Conservation (phyloP, 352 stramenopile species). For the Pythium brachiatum region DNA sequence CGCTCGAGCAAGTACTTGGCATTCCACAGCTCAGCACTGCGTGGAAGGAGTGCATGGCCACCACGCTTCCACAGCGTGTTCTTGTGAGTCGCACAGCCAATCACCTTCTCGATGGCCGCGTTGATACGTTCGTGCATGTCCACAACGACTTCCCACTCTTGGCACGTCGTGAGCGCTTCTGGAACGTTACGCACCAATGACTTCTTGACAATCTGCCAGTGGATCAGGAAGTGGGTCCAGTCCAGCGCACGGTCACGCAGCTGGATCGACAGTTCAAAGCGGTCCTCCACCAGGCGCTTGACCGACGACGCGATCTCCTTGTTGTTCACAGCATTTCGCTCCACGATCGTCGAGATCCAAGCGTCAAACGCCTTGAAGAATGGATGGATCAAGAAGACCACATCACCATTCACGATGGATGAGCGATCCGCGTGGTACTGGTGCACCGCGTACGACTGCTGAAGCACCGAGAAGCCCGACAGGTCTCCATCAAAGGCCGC, state of each 20-base stretch:
- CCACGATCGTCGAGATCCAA: slow-evolving; percentile 14
- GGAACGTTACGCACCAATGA: slow-evolving; percentile 30
- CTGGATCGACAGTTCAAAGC: slow-evolving; percentile 81
- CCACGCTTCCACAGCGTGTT: slow-evolving; percentile 93
- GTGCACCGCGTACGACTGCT: slow-evolving; percentile 84
- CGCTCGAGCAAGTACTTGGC: slow-evolving; percentile 66
- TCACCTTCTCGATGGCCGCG: slow-evolving; percentile 62
- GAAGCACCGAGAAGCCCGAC: slow-evolving; percentile 55
- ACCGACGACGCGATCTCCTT: slow-evolving; percentile 25
- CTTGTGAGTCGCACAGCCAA: slow-evolving; percentile 63
- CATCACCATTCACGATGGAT: slow-evolving; percentile 58
- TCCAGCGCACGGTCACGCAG: slow-evolving; percentile 51
- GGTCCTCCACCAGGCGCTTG: slow-evolving; percentile 48
- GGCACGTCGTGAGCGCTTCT: slow-evolving; percentile 1
- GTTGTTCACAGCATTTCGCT: slow-evolving; percentile 21
- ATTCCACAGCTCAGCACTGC: slow-evolving; percentile 60
- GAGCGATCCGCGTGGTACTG: slow-evolving; percentile 70
- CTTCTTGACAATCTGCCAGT: slow-evolving; percentile 80
- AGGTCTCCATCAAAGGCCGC: slow-evolving; percentile 33
- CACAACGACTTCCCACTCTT: slow-evolving; percentile 42
- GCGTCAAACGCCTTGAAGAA: slow-evolving; percentile 61
- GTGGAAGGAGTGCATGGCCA: slow-evolving; percentile 78
- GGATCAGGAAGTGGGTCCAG: slow-evolving; percentile 82
- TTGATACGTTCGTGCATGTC: slow-evolving; percentile 78
- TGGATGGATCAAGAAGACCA: slow-evolving; percentile 71